Percentiles rank a stretch among this genome's conserved stretches.
These are phyloP conservation scores for Yarrowia porcina DNA, from an alignment of 805 yeast genomes.

Conservation along the genomic window DNA sequence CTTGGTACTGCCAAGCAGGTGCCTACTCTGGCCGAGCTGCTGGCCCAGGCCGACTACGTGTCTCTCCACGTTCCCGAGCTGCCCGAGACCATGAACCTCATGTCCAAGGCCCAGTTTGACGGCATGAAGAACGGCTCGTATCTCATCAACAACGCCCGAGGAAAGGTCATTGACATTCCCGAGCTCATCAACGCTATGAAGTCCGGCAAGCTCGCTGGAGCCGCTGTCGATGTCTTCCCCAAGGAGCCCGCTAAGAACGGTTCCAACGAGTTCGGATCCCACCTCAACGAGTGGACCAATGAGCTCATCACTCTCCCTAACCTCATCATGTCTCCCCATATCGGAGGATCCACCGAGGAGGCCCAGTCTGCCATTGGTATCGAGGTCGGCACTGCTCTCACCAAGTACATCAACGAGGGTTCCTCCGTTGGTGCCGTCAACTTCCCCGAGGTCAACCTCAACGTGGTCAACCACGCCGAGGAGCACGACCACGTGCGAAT, in stretches of 20 bases:
- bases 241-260: slow-evolving; percentile 98
- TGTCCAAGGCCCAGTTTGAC: slow-evolving; percentile 85
- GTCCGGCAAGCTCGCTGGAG: slow-evolving; percentile 92
- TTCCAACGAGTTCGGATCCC: slow-evolving; percentile 66
- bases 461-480: slow-evolving; percentile 84
- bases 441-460: slow-evolving; percentile 95
- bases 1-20: slow-evolving; percentile 97
- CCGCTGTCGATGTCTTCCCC: slow-evolving; percentile 95
- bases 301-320: slow-evolving; percentile 81
- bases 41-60: slow-evolving; percentile 79
- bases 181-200: slow-evolving; percentile 89
- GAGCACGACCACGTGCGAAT: slow-evolving; percentile 82
- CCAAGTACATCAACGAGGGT: slow-evolving; percentile 95
- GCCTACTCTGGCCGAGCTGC: slow-evolving; percentile 74
- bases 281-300: slow-evolving; percentile 76
- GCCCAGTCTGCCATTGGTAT: slow-evolving; percentile 97
- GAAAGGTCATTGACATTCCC: slow-evolving; percentile 95
- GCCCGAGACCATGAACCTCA: slow-evolving; percentile 84
- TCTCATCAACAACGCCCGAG: slow-evolving; percentile 93
- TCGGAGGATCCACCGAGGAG: slow-evolving; percentile 99
- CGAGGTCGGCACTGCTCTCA: slow-evolving; percentile 85
- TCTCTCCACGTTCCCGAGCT: slow-evolving; percentile 94
- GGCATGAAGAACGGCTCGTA: slow-evolving; percentile 97
- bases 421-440: slow-evolving; percentile 91
- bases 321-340: slow-evolving; percentile 92